Base-by-base conservation (phyloP, 805 yeast genomes). In the Debaryomyces prosopidis region DNA sequence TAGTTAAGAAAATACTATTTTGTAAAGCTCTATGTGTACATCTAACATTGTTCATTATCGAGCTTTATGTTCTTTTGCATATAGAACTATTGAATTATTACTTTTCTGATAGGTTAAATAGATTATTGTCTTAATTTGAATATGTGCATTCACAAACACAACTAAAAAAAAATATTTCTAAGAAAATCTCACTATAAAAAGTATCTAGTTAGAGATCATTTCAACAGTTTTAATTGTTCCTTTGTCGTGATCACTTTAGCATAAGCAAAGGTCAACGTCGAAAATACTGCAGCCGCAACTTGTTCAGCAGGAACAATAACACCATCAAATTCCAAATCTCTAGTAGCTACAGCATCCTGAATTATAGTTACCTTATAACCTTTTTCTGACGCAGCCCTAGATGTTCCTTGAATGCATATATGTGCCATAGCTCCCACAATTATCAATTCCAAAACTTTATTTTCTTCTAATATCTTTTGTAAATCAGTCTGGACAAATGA, bases 291-390 rank as follows among this genome's bases (percentile, higher is more conserved):
- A 36, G 39, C 39, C 5, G 39, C 27, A 12, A 36, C 39, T 16
- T 36, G 20, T 12, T 36, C 18, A 23, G 39, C 39, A 36, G 39
- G 39, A 8, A 36, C 39, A 3, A 5, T 23, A 36, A 36, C 30
- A 16, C 30, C 30, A 6, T 27, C 39, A 23, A 36, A 36, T 49
- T 65, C 75, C 40, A 65, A 56, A 14, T 67, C 69, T 44, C 70
- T 71, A 37, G 72, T 63, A 46, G 69, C 52, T 4, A 71, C 54
- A n/a, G 73, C 75, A 10, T 75, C 76, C 36, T 58, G 53, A 31
- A 66, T 52, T 17, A 59, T 54, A 12, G 57, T 47, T 38, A 35
- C 57, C 34, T 58, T 39, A 15, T 36, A 32, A 15, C 42, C 42
- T 8, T 47, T 43, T 19, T 49, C 43, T 16, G 16, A 23, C 26